Base-by-base conservation (phyloP, 2,329 filamentous ascomycete species). In the Cladosporium phlei region DNA sequence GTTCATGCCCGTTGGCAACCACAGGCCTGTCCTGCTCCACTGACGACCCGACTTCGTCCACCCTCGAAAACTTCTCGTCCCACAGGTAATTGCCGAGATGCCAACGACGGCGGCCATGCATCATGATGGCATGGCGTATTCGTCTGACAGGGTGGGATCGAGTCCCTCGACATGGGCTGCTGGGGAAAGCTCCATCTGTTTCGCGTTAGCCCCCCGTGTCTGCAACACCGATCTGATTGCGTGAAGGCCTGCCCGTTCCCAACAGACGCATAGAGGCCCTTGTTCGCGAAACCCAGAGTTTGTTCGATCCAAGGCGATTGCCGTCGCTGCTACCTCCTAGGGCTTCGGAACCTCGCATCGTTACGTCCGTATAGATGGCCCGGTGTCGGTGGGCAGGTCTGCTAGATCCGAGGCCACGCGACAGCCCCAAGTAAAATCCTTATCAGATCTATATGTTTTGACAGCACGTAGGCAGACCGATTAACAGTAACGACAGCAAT, bases 401-500 rank as follows among this genome's bases (percentile, higher is more conserved):
- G 32, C 30, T 20, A 12, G 32, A 37, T 37, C 32, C 28, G 29
- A 32, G 11, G 27, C 30, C 42, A 39, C 32, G 32, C 42, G 28
- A 25, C 20, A 16, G 21, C 14, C n/a, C 20, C 29, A 43, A 20
- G 19, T 45, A 37, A 19, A 37, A 6, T 10, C 29, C 42, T 45
- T 45, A 45, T 45, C 42, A 37, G 42, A 45, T 45, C 42, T 29
- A 25, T 45, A 14, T 25, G 32, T 35, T 35, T 28, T 37, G 32
- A 35, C 11, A n/a, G 16, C 20, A 28, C 22, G 11, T n/a, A 28
- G 6, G 24, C 11, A 19, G 17, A 45, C 14, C 34, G 29, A 34
- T 22, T 35, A 42, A 38, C 30, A 46, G 29, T 29, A 27, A 47
- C 51, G 43, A 42, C 46, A 27, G 40, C 48, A 14, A 48, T 49